Evolutionary conservation across 768 basidiomycete genomes (phyloP), one percentile per base, ranked within the genome.

Genomic region (Mycena indigotica): DNA sequence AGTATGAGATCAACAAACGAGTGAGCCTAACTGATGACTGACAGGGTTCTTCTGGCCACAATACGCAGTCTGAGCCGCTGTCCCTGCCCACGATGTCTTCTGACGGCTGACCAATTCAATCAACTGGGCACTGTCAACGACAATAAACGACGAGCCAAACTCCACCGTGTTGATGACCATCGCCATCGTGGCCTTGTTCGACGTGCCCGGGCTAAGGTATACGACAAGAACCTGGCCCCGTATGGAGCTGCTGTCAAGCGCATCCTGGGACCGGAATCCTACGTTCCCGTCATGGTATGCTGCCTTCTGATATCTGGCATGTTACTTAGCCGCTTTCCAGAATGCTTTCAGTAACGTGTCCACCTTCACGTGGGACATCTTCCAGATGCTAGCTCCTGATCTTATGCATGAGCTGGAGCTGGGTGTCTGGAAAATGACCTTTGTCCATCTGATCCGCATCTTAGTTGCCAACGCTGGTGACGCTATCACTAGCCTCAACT

Each of bases 341-440:
- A 67, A 68, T 48, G 55, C 63, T 4, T 69, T 69, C 32, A 66
- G 65, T 0, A 55, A 55, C 1, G 26, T 60, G 3, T 35, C 63
- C 2, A 24, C 35, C 10, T 32, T 57, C n/a, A 54, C 40, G 5
- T 63, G 65, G 23, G 54, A 66, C 50, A 57, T 50, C 6, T 64
- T 58, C 50, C 38, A 41, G 4, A 59, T 67, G 54, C 55, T 68
- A n/a, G 63, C 51, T 4, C 57, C 61, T 3, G 67, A 69, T 29
- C 50, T 69, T 8, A 38, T 69, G 32, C 67, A 67, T 40, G 65
- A 69, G 44, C 38, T 66, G 21, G 67, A 69, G 29, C 52, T 67
- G 10, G 67, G 67, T 1, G 65, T 57, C 5, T 69, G 60, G 55
- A 67, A 67, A 38, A 17, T 39, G 5, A 5, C 67, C 2, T 61